Conservation (phyloP, 768 basidiomycete species). For the Paxillus rubicundulus region DNA sequence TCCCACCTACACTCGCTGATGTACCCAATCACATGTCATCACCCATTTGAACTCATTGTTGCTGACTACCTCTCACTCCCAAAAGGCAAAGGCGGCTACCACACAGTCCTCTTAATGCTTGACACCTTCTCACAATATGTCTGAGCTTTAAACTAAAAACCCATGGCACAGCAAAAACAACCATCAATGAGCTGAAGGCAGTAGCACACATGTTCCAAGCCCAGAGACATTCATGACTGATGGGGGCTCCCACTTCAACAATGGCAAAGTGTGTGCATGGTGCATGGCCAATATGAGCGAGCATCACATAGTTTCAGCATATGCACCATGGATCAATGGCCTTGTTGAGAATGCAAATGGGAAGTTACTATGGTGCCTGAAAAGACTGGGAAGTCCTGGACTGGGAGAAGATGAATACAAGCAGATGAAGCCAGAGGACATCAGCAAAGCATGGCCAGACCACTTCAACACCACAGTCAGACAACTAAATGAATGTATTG, state of each 20-base stretch:
- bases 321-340: conserved; percentile 43
- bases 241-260: conserved; percentile 37
- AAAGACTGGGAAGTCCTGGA: conserved; percentile 27
- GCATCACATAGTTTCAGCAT: conserved; percentile 26
- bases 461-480: too few species aligned
- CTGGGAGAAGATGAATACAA: conserved; percentile 22
- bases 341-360: conserved; percentile 35
- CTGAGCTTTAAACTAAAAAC: conserved; percentile 31
- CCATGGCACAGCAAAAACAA: conserved; percentile 27
- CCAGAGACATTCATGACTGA: conserved; percentile 39
- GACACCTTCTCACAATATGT: conserved; percentile 27
- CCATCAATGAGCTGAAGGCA: conserved; percentile 12
- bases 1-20: conserved; percentile 26
- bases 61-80: conserved; percentile 37
- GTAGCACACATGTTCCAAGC: conserved; percentile 24
- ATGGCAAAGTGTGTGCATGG: conserved; percentile 25
- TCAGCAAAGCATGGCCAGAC: too few species aligned
- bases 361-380: conserved; percentile 26
- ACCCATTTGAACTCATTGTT: conserved; percentile 33
- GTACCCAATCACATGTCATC: conserved; percentile 34
- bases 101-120: conserved; percentile 27
- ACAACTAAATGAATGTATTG: too few species aligned
- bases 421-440: too few species aligned
- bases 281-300: conserved; percentile 23
- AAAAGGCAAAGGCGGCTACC: conserved; percentile 31